phyloP scores from a whole-genome alignment of 345 rosid genomes.

The Pugionium cornutum region DNA sequence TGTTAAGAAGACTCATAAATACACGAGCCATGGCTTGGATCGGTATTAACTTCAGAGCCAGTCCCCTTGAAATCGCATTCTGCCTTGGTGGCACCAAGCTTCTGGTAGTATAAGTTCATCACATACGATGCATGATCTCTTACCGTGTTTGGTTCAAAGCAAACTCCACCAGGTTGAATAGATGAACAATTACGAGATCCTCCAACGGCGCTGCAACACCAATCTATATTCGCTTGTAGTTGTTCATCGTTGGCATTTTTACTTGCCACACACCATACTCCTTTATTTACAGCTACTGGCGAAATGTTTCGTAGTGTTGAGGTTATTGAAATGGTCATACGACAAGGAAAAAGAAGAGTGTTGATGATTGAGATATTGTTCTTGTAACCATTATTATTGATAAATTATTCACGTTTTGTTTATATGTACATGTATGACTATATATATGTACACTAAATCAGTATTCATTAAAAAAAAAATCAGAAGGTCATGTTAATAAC shows the following conservation, averaged over 20 bases:
- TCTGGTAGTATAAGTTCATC: constrained; percentile 26
- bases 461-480: no score
- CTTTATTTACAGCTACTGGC: background rate
- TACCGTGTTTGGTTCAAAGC: constrained; percentile 26
- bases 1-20: background rate
- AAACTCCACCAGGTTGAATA: constrained; percentile 25
- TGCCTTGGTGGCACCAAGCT: background rate
- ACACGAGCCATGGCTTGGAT: constrained; percentile 27
- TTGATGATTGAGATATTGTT: background rate
- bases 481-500: no score
- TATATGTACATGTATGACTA: no score
- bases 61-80: constrained; percentile 18
- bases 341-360: constrained; percentile 1
- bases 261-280: no score
- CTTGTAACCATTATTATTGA: no score
- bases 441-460: no score
- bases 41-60: background rate
- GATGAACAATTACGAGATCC: constrained; percentile 19
- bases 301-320: constrained; percentile 11
- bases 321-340: background rate
- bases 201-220: constrained; percentile 23
- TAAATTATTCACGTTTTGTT: no score
- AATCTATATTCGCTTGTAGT: constrained; percentile 27
- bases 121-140: constrained; percentile 24
- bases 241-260: background rate